Percentiles rank a stretch among this genome's conserved stretches.
Evolutionary conservation across 805 yeast genomes (phyloP).

Genomic region (Wickerhamiella bombiphila): DNA sequence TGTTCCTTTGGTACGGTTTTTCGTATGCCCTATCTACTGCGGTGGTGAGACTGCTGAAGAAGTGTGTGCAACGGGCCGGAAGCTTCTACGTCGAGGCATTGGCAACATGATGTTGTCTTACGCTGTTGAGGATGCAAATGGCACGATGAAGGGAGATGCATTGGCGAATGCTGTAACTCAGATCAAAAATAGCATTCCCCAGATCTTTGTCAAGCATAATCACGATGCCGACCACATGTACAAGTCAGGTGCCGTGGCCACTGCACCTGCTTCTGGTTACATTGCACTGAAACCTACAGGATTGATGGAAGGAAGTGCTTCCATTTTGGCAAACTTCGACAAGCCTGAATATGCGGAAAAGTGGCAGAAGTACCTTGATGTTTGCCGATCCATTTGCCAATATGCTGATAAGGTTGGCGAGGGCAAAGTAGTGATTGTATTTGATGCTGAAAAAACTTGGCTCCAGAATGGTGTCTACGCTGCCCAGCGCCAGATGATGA

Average conservation of each 20-base stretch:
- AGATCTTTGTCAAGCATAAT: slow-evolving; percentile 49
- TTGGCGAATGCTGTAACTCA: slow-evolving; percentile 24
- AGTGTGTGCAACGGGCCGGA: slow-evolving; percentile 55
- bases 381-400: slow-evolving; percentile 50
- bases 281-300: slow-evolving; percentile 93
- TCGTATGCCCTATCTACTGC: slow-evolving; percentile 73
- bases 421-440: slow-evolving; percentile 46
- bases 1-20: slow-evolving; percentile 45
- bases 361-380: slow-evolving; percentile 48
- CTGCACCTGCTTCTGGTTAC: slow-evolving; percentile 76
- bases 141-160: slow-evolving; percentile 31
- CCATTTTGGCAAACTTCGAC: slow-evolving; percentile 47
- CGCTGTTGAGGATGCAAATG: slow-evolving; percentile 87
- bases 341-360: slow-evolving; percentile 34
- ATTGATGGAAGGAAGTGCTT: slow-evolving; percentile 59
- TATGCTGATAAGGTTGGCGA: slow-evolving; percentile 30
- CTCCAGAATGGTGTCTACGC: slow-evolving; percentile 86
- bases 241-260: slow-evolving; percentile 29
- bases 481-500: slow-evolving; percentile 67
- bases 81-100: slow-evolving; percentile 58
- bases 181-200: slow-evolving; percentile 45
- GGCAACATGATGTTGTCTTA: slow-evolving; percentile 91
- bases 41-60: slow-evolving; percentile 74
- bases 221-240: slow-evolving; percentile 21
- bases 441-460: slow-evolving; percentile 81